phyloP scores from a whole-genome alignment of 2,329 filamentous ascomycete genomes.

The Knufia petricola region DNA sequence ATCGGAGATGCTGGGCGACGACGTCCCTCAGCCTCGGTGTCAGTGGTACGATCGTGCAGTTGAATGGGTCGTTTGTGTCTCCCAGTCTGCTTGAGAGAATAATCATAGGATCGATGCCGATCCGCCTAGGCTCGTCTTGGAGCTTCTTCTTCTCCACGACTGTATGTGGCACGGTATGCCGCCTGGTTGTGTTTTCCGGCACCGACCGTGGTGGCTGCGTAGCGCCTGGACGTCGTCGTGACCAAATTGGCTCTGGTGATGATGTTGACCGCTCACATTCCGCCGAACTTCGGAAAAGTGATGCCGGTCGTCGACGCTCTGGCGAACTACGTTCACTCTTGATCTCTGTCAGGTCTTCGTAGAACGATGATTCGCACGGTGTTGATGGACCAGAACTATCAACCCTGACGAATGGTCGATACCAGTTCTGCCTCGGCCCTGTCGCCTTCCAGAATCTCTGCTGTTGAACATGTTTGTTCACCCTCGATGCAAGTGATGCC shows the following conservation, averaged over 20 bases:
- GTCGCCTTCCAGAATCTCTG: conserved; percentile 2
- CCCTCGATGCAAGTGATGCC: conserved; percentile 6
- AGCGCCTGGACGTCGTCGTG: not conserved
- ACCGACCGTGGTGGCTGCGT: not conserved
- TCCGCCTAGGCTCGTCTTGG: not conserved
- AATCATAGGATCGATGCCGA: not conserved
- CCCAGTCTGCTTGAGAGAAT: not conserved
- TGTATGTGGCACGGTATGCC: not conserved
- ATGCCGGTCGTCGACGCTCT: not conserved
- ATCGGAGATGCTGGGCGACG: not conserved
- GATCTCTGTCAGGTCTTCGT: not conserved
- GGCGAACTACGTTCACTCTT: not conserved
- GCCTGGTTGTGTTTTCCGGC: too few species aligned
- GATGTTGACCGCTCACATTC: not conserved
- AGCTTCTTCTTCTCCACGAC: not conserved
- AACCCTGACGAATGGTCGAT: conserved; percentile 4
- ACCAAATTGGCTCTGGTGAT: too few species aligned
- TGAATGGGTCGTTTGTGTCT: not conserved
- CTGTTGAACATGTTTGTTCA: conserved; percentile 8
- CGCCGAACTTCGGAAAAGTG: too few species aligned
- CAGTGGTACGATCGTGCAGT: not conserved
- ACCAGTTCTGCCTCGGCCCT: conserved; percentile 6
- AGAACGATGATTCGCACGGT: not conserved
- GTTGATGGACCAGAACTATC: conserved; percentile 1
- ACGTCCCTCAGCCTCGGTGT: not conserved